Evolutionary conservation across 2,329 filamentous ascomycete species (phyloP), one percentile per base, ranked within the genome.

Genomic region (Plectosphaerella cucumerina): DNA sequence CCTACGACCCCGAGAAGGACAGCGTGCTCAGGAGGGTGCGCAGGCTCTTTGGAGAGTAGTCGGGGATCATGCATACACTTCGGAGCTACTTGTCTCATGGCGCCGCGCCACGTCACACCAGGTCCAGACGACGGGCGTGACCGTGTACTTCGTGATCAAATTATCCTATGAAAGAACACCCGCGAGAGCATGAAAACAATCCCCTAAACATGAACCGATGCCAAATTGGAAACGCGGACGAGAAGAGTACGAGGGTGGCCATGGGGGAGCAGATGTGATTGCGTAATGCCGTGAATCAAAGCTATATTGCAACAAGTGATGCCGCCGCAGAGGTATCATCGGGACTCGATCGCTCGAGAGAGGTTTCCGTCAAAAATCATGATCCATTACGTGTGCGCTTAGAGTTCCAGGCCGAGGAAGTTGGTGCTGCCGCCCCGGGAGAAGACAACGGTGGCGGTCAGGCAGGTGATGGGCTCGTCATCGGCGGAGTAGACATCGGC

Each of bases 1-100:
- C 94, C 2, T 99, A 99, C 66, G 93, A 99, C 63, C 94, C 94
- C 0, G 94, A 99, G 73, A 99, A 99, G 77, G 94, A 99, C 70
- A 97, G 93, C 65, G 93, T 99, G 42, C 70, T 99, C 72, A 89
- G 92, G 73, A 82, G 94, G 59, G 94, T 99, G 44, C 75, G 80
- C 55, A 75, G 80, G 53, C 58, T 84, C 51, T 86, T 86, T 72
- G 83, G 83, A 60, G 83, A 92, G 74, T 92, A 82, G 67, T 26
- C 23, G 23, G 5, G 10, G 10, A 26, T 5, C 23, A 26, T 26
- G 10, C 23, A 26, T 26, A 5, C 23, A 58, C 18, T 5, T 5
- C 23, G 23, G 23, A 26, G 23, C 10, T 10, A 10, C 5, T 26
- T 26, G 23, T 5, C 10, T 26, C 10, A 26, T 10, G 23, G 23